Base-by-base conservation (phyloP, 225 moss, liverwort and hornwort genomes). In the Physcomitrellopsis africana region DNA sequence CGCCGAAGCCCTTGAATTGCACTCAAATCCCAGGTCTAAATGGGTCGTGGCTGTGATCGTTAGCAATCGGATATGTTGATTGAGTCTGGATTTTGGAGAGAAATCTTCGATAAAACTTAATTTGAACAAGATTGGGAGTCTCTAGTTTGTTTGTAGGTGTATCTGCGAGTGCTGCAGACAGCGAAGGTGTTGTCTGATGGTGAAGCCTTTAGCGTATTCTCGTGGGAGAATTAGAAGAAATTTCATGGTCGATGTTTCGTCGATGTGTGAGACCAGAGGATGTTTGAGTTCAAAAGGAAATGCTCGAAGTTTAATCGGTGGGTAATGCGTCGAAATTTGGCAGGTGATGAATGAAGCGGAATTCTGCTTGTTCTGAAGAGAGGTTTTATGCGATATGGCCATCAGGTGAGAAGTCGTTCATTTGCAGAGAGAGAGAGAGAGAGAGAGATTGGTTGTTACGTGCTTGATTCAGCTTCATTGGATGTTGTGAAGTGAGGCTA, bases 331-430 rank as follows among this genome's bases (percentile, higher is more conserved):
- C 54, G 66, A 70, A 67, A 48, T 51, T 43, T 57, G 43, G 24
- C 72, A 58, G 72, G 51, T 58, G 32, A 1, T 57, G 11, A 45
- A 37, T 37, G 32, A 37, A 37, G 54, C 6, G 15, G 69, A 69
- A 69, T 78, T 69, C 17, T 3, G 13, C 22, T 69, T 64, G 62
- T 32, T 56, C 18, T 5, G 42, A 29, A 20, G 73, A 32, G 24
- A 24, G 70, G 22, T 29, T 51, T 44, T 0, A 56, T 63, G 76
- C 70, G 53, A 76, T 46, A 62, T 70, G 65, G 24, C 47, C 11
- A 57, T 68, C 79, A 76, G 83, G 79, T 83, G 67, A 70, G 53
- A 54, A 63, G 63, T 26, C 27, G 48, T 75, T 24, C 24, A 9
- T 37, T 73, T 79, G 51, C 41, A 41, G 14, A 20, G 43, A 53